Evolutionary conservation across 768 basidiomycete species (phyloP).

Genomic region (Holtermannia corniformis): DNA sequence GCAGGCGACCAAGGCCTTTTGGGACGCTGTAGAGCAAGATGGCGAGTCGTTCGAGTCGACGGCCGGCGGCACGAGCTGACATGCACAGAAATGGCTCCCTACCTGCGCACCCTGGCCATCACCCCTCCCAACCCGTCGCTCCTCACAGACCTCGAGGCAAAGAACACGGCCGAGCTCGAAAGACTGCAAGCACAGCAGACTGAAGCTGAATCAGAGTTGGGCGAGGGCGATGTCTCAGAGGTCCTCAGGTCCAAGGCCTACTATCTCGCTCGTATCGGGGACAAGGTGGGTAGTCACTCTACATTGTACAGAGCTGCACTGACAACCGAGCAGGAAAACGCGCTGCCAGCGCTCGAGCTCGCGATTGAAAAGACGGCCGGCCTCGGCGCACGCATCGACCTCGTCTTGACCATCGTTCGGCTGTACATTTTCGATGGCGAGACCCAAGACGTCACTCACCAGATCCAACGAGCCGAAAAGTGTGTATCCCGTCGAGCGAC

Average conservation of each 20-base stretch:
- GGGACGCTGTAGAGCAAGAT: slow-evolving; percentile 69
- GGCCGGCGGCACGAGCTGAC: slow-evolving; percentile 6
- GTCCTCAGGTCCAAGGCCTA: slow-evolving; percentile 72
- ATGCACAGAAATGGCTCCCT: slow-evolving; percentile 73
- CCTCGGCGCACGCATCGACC: slow-evolving; percentile 84
- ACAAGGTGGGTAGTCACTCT: slow-evolving; percentile 48
- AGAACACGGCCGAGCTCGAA: slow-evolving; percentile 63
- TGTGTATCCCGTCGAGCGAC: slow-evolving; percentile 43
- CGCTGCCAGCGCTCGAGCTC: slow-evolving; percentile 67
- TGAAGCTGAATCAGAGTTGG: slow-evolving; percentile 82
- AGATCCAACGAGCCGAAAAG: slow-evolving; percentile 73
- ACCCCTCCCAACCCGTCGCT: slow-evolving; percentile 48
- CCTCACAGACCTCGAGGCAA: slow-evolving; percentile 54
- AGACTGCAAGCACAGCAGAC: slow-evolving; percentile 66
- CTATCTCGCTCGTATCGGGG: slow-evolving; percentile 79
- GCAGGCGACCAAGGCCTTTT: slow-evolving; percentile 54
- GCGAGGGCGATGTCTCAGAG: slow-evolving; percentile 88
- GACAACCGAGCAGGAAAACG: slow-evolving; percentile 60
- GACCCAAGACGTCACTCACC: slow-evolving; percentile 56
- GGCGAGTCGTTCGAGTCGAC: slow-evolving; percentile 58
- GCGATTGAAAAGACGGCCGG: slow-evolving; percentile 89
- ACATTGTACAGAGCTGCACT: background rate
- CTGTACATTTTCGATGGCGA: slow-evolving; percentile 87
- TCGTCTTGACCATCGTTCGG: slow-evolving; percentile 75
- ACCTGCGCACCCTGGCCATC: slow-evolving; percentile 40